These are phyloP conservation scores for Fraxinus baroniana DNA, from an alignment of 305 asterid species.

Conservation along the genomic window DNA sequence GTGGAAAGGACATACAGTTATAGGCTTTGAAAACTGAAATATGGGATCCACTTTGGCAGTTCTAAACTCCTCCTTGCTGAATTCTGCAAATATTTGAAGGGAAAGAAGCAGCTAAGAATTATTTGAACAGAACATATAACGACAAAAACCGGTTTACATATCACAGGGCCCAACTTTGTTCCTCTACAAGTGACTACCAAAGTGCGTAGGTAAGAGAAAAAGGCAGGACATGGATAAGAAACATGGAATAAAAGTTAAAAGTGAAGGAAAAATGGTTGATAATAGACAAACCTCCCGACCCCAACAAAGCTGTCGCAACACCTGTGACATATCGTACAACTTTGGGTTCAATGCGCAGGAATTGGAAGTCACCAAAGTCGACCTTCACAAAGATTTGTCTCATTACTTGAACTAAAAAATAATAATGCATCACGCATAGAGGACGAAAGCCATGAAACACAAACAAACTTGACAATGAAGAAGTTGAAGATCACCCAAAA, in stretches of 20 bases:
- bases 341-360: constrained; percentile 79
- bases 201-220: neutral
- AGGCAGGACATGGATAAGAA: constrained; percentile 10
- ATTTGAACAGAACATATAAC: neutral
- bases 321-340: constrained; percentile 81
- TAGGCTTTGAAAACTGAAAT: constrained; percentile 82
- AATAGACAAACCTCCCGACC: constrained; percentile 79
- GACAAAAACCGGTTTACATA: neutral
- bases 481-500: constrained; percentile 67
- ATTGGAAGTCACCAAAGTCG: constrained; percentile 94
- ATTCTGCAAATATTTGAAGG: constrained; percentile 52
- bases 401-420: constrained; percentile 20
- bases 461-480: constrained; percentile 14
- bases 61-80: constrained; percentile 66
- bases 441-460: constrained; percentile 2
- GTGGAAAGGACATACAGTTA: constrained; percentile 51
- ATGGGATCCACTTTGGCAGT: constrained; percentile 81
- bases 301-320: constrained; percentile 85
- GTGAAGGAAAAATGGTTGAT: constrained; percentile 6
- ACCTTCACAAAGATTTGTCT: constrained; percentile 56
- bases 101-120: constrained; percentile 16
- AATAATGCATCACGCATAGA: neutral
- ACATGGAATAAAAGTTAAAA: neutral
- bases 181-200: neutral
- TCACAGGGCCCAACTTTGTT: neutral